phyloP scores from a whole-genome alignment of 2,329 filamentous ascomycete genomes.

The Colletotrichum sp. region DNA sequence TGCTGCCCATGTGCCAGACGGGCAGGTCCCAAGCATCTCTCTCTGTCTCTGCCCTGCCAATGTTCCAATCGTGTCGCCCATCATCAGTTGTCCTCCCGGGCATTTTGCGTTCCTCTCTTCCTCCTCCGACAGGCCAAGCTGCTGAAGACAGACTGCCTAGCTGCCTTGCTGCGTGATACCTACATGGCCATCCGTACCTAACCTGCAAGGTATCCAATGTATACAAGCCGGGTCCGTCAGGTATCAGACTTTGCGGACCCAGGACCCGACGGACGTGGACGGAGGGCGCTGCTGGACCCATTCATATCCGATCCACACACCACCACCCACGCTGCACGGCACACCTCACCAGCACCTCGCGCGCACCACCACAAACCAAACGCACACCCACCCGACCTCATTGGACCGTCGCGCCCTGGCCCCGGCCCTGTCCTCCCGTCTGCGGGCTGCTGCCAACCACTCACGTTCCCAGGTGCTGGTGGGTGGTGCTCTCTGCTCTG shows the following conservation, averaged over 20 bases:
- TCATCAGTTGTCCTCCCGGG: background rate
- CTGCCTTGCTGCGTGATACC: background rate
- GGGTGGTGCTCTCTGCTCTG: background rate
- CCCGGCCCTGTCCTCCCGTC: background rate
- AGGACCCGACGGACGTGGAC: background rate
- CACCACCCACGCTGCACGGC: background rate
- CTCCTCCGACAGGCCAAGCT: background rate
- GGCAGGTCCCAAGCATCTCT: background rate
- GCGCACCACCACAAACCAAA: background rate
- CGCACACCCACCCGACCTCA: background rate
- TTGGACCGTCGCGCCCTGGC: background rate
- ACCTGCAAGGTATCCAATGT: background rate
- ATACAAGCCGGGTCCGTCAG: conserved; percentile 2
- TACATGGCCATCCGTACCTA: background rate
- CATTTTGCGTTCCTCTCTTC: background rate
- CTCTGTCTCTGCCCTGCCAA: background rate
- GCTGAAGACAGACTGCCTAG: background rate
- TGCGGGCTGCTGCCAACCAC: background rate
- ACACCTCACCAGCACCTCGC: background rate
- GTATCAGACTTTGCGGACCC: background rate
- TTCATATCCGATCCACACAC: conserved; percentile 8
- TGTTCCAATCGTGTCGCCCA: background rate
- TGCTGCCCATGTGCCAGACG: background rate
- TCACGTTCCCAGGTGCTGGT: background rate
- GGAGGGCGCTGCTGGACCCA: background rate